These are phyloP conservation scores for Lactarius evosmus DNA, from an alignment of 768 basidiomycete genomes.

Conservation along the genomic window DNA sequence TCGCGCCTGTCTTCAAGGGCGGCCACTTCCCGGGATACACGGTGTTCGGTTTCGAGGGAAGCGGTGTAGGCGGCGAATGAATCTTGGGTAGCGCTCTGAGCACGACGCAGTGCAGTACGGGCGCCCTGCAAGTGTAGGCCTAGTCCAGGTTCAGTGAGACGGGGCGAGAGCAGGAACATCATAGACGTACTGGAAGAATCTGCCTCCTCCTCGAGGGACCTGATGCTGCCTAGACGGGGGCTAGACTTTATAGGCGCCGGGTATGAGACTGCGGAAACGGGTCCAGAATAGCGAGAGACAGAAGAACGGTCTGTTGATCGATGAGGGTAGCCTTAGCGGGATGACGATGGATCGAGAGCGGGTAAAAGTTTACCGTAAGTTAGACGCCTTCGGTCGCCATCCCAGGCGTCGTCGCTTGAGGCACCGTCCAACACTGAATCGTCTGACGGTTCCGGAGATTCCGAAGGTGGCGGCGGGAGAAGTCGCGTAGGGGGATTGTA, in stretches of 20 bases:
- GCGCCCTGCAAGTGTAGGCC: slow-evolving; percentile 23
- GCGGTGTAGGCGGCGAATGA: slow-evolving; percentile 24
- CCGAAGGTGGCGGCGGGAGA: slow-evolving; percentile 14
- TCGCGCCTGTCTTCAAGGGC: slow-evolving; percentile 26
- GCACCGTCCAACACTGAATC: slow-evolving; percentile 23
- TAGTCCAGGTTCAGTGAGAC: not conserved
- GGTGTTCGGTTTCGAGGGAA: slow-evolving; percentile 25
- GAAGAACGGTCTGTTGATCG: slow-evolving; percentile 13
- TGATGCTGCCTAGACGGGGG: slow-evolving; percentile 21
- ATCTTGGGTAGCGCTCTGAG: slow-evolving; percentile 27
- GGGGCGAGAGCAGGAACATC: not conserved
- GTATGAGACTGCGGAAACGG: slow-evolving; percentile 9
- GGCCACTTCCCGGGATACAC: slow-evolving; percentile 23
- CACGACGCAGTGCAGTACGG: slow-evolving; percentile 24
- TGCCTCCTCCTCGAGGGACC: slow-evolving; percentile 25
- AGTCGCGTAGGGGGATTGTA: slow-evolving; percentile 12
- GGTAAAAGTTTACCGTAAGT: slow-evolving; percentile 16
- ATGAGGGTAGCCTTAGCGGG: not conserved
- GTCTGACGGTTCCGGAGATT: slow-evolving; percentile 27
- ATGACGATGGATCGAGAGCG: not conserved
- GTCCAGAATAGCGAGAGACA: slow-evolving; percentile 11
- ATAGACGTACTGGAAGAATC: slow-evolving; percentile 21
- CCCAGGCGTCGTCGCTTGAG: slow-evolving; percentile 24
- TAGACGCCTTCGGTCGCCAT: slow-evolving; percentile 17
- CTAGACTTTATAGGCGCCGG: slow-evolving; percentile 19